phyloP scores from a whole-genome alignment of 2,329 filamentous ascomycete genomes.

The Ascocoryne sarcoides region DNA sequence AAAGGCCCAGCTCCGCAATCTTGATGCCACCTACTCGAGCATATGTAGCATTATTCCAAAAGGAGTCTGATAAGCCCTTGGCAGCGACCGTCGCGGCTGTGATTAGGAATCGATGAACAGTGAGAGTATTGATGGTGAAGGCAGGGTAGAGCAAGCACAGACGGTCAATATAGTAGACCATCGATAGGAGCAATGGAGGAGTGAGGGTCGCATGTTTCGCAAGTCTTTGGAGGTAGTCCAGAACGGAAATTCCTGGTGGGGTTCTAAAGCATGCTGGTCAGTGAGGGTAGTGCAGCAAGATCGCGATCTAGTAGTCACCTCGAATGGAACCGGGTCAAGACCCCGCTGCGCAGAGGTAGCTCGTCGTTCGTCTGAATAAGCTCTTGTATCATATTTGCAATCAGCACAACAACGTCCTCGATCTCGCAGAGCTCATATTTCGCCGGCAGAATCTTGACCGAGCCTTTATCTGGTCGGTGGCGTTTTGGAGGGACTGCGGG shows the following conservation, averaged over 20 bases:
- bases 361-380: constrained; percentile 88
- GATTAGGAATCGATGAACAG: constrained; percentile 94
- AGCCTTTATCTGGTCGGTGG: constrained; percentile 39
- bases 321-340: constrained; percentile 90
- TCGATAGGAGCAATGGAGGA: constrained; percentile 88
- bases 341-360: constrained; percentile 74
- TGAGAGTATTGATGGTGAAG: constrained; percentile 93
- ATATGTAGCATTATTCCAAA: constrained; percentile 98
- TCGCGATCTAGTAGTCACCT: constrained; percentile 42
- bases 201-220: constrained; percentile 91
- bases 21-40: constrained; percentile 89
- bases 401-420: constrained; percentile 81
- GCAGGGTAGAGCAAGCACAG: constrained; percentile 86
- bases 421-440: constrained; percentile 75
- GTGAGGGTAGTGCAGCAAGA: not conserved
- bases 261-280: constrained; percentile 27
- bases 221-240: constrained; percentile 85
- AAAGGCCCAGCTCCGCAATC: constrained; percentile 75
- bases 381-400: constrained; percentile 92
- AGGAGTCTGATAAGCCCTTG: constrained; percentile 91
- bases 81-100: constrained; percentile 91
- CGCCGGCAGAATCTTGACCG: constrained; percentile 54
- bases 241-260: constrained; percentile 85
- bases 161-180: constrained; percentile 98
- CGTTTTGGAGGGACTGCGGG: constrained; percentile 38